Evolutionary conservation across 2,329 filamentous ascomycete genomes (phyloP), one percentile per base, ranked within the genome.

Genomic region (Talaromyces albobiverticillius): DNA sequence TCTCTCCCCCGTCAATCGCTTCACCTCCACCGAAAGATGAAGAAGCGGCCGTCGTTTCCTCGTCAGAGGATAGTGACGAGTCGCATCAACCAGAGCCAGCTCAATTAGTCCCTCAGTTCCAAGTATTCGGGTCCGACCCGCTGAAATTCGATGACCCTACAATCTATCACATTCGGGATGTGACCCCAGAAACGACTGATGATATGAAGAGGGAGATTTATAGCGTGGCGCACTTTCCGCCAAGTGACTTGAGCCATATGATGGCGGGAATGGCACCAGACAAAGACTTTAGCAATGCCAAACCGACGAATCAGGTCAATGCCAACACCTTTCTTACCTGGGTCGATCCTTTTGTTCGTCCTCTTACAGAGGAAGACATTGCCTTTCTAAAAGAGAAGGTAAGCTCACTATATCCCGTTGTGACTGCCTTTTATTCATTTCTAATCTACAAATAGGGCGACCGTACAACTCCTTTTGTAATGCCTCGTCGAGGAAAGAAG

Each of bases 261-360:
- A 95, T 95, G 59, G 88, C 93, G 10, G 94, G 94, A 46, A 86
- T 88, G 36, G 89, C 92, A 1, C 93, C 94, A 1, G 92, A 97
- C 71, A 91, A 90, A 69, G 94, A 99, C 74, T 97, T 96, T 66
- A 96, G 90, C 68, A 95, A 85, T 67, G 88, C 90, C 31, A 99
- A 97, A 69, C 91, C 93, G 4, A 86, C 87, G 18, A 95, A 93
- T 64, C 94, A 99, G 76, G 94, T 97, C 69, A 92, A 89, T 68
- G 94, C 94, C 60, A 88, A 85, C 54, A 96, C 93, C 1, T 99
- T 99, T 71, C 87, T 88, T n/a, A 86, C 88, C 5, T 96, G 94
- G 67, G 82, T 95, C 52, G 94, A 99, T 59, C 90, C 92, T 0
- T 97, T 89, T 74, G 94, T 96, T 60, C 84, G 93, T 5, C 85